A percentile compares a stretch with the other conserved stretches of the same genome.
Evolutionary conservation across 306 rosid species (phyloP).

Genomic region (Medicago lupulina): DNA sequence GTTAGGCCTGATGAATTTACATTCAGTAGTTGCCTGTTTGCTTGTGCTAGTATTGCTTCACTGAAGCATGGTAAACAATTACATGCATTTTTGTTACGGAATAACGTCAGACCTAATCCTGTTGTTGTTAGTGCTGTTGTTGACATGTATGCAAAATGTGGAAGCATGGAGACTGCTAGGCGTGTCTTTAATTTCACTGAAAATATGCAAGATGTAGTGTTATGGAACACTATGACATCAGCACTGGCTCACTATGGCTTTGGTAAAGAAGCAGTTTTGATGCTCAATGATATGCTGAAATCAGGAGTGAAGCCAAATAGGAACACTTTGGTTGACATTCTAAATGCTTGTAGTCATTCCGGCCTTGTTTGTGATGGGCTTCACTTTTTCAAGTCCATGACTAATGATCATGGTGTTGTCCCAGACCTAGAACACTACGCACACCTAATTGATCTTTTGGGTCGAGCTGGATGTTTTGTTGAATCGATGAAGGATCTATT

Average conservation of each 20-base stretch:
- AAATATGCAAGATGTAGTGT: conserved; percentile 65
- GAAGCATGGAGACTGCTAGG: conserved; percentile 58
- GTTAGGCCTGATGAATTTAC: conserved; percentile 83
- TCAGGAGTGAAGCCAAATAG: conserved; percentile 70
- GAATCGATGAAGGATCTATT: conserved; percentile 56
- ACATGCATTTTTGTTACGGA: conserved; percentile 64
- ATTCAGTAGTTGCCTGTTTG: conserved; percentile 75
- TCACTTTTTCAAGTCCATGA: conserved; percentile 68
- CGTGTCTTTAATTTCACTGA: conserved; percentile 56
- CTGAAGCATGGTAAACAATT: conserved; percentile 73
- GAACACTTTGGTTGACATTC: conserved; percentile 63
- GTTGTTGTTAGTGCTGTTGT: conserved; percentile 77
- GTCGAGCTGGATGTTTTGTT: conserved; percentile 58
- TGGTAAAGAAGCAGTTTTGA: conserved; percentile 61
- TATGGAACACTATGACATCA: conserved; percentile 83
- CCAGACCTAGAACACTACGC: conserved; percentile 87
- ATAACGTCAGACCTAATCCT: conserved; percentile 64
- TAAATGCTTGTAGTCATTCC: conserved; percentile 78
- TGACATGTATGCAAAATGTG: conserved; percentile 87
- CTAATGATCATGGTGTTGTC: conserved; percentile 50
- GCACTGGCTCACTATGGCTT: conserved; percentile 69
- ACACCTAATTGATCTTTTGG: conserved; percentile 74
- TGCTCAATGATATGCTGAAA: conserved; percentile 61
- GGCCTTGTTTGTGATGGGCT: conserved; percentile 80
- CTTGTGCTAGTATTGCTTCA: conserved; percentile 72